These are phyloP conservation scores for Cymbopogon flexuosus DNA, from an alignment of 202 grass and related monocot species.

Conservation along the genomic window DNA sequence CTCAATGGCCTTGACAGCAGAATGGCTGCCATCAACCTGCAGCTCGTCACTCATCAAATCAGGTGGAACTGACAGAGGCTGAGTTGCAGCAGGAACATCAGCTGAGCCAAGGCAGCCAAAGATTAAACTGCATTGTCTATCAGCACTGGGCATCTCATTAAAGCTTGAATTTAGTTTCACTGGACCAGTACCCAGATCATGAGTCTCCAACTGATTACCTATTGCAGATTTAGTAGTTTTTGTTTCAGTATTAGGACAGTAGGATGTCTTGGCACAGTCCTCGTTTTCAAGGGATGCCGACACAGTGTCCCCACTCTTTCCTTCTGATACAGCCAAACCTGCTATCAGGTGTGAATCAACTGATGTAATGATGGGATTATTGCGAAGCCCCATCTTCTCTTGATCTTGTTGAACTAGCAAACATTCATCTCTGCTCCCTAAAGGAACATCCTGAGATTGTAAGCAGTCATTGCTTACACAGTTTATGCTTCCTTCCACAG, in stretches of 20 bases:
- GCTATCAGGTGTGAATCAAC: neutral
- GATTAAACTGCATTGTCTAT: neutral
- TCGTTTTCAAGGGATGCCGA: conserved; percentile 30
- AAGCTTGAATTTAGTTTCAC: neutral
- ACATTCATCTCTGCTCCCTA: conserved; percentile 32
- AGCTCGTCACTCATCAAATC: conserved; percentile 4
- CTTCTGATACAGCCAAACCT: conserved; percentile 14
- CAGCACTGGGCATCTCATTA: neutral
- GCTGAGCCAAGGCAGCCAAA: neutral
- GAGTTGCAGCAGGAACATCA: conserved; percentile 14
- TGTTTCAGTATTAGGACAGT: neutral
- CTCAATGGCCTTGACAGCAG: conserved; percentile 2
- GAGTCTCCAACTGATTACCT: neutral
- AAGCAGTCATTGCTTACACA: conserved; percentile 13
- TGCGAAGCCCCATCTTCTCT: neutral
- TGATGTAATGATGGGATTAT: conserved; percentile 12
- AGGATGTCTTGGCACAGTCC: neutral
- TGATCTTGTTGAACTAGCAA: conserved; percentile 27
- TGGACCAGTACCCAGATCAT: conserved; percentile 1
- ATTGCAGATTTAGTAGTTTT: neutral
- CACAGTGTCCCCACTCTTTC: neutral
- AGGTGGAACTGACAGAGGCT: neutral
- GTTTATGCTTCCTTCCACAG: conserved; percentile 27
- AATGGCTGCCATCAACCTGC: neutral
- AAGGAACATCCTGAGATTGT: conserved; percentile 6